Percentiles rank a stretch among this genome's conserved stretches.
These are phyloP conservation scores for Cryptosporidium bovis DNA, from an alignment of 169 alveolate species.

Conservation along the genomic window DNA sequence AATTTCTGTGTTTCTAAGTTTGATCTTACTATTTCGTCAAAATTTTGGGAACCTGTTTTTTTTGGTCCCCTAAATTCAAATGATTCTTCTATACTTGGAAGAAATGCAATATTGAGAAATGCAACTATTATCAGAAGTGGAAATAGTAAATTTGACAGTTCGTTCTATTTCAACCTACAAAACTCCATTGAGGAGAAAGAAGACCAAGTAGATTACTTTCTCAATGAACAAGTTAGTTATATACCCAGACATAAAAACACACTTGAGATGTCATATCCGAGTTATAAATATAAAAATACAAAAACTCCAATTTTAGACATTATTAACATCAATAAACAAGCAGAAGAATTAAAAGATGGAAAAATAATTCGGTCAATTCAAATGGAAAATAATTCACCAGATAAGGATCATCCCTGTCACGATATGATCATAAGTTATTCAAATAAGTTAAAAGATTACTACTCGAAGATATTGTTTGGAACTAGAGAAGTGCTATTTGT, in stretches of 20 bases:
- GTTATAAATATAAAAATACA: slow-evolving; percentile 1
- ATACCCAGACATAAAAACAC: slow-evolving; percentile 43
- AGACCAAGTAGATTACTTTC: not conserved
- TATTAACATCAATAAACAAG: not conserved
- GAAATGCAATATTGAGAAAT: slow-evolving; percentile 31
- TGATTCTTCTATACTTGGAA: slow-evolving; percentile 42
- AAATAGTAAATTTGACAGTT: not conserved
- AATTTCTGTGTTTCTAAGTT: slow-evolving; percentile 42
- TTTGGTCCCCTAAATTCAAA: slow-evolving; percentile 36
- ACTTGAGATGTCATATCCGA: slow-evolving; percentile 45
- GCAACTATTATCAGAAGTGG: not conserved
- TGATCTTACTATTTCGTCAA: slow-evolving; percentile 58
- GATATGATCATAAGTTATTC: slow-evolving; percentile 41
- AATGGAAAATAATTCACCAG: slow-evolving; percentile 27
- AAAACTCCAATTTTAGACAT: not conserved
- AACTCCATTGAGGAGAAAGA: not conserved
- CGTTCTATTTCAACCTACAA: not conserved
- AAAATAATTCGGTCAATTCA: slow-evolving; percentile 1
- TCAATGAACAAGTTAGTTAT: not conserved
- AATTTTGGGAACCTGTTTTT: slow-evolving; percentile 66
- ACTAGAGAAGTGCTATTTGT: slow-evolving; percentile 45
- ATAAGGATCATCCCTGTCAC: slow-evolving; percentile 64
- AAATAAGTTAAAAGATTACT: slow-evolving; percentile 29
- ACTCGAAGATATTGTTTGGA: slow-evolving; percentile 33
- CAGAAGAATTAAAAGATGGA: not conserved